A percentile compares a stretch with the other conserved stretches of the same genome.
Conservation (phyloP, 345 rosid genomes). For the Noccaea caerulescens region DNA sequence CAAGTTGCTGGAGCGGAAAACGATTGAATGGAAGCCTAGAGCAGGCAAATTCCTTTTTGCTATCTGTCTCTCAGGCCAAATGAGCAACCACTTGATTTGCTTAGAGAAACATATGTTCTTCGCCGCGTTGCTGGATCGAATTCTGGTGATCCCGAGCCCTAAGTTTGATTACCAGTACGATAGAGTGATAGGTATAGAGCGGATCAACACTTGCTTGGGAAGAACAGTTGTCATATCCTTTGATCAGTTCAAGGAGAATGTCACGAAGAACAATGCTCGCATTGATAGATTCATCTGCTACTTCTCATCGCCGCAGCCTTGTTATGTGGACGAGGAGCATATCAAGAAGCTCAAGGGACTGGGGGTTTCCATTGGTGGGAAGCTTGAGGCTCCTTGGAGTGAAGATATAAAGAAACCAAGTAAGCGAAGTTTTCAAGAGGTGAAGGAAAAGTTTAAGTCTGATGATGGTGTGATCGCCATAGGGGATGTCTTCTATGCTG, state of each 20-base stretch:
- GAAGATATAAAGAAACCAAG: constrained; percentile 80
- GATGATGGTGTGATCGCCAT: constrained; percentile 81
- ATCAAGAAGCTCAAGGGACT: constrained; percentile 70
- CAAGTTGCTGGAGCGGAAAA: constrained; percentile 52
- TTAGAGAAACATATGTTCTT: constrained; percentile 95
- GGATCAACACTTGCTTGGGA: constrained; percentile 75
- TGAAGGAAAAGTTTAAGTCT: constrained; percentile 57
- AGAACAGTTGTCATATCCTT: constrained; percentile 70
- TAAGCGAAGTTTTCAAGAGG: constrained; percentile 59
- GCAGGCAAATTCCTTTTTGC: constrained; percentile 70
- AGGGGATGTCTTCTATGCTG: constrained; percentile 87
- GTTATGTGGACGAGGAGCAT: constrained; percentile 85
- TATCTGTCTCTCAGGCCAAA: constrained; percentile 88
- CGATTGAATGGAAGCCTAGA: constrained; percentile 82
- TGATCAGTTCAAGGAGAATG: constrained; percentile 57
- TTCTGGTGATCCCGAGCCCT: constrained; percentile 76
- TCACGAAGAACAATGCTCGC: constrained; percentile 42
- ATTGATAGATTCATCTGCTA: constrained; percentile 76
- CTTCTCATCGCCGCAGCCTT: constrained; percentile 69
- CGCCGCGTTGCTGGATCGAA: constrained; percentile 73
- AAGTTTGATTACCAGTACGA: constrained; percentile 74
- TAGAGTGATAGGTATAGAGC: constrained; percentile 71
- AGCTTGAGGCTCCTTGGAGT: constrained; percentile 79
- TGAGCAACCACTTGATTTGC: constrained; percentile 95
- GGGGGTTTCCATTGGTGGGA: constrained; percentile 70